Evolutionary conservation across 2,329 filamentous ascomycete species (phyloP), one percentile per base, ranked within the genome.

Genomic region (Colletotrichum scovillei): DNA sequence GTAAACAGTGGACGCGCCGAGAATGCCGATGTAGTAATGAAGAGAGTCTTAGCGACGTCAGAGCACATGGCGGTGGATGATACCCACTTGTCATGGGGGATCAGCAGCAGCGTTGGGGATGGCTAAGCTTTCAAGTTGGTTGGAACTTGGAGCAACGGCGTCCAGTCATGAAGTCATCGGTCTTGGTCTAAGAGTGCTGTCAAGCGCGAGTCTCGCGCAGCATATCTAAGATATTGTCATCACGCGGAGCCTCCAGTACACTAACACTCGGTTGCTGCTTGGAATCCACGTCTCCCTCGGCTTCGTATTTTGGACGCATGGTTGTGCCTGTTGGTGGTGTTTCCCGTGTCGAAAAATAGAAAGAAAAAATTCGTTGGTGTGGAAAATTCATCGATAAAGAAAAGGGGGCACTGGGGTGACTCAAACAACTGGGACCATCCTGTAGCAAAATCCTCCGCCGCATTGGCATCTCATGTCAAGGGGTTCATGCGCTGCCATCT

Each of bases 391-490:
- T 42, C 35, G 35, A 16, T 16, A 42, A 1, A 16, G 35, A 42
- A 49, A 24, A n/a, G 7, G 26, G 64, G 28, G 35, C 35, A 16
- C 35, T 16, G 35, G 2, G 49, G n/a, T 8, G 16, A 24, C 42
- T 46, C 42, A 32, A 46, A 28, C 26, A n/a, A 42, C 69, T 12
- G n/a, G 65, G 59, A 14, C 46, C 28, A 53, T 55, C 59, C 69
- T 26, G 32, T 52, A 49, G 59, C 66, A n/a, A 11, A 30, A 49
- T 35, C 26, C 12, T 53, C 53, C n/a, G 12, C 38, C 30, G 65
- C 65, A 72, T 63, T 63, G 35, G 5, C 64, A 63, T 68, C 69
- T 68, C 49, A 63, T 72, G 69, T 63, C 28, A 5, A 32, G 32
- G 6, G 35, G 63, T 67, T 67, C 64, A 58, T 68, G 64, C 69